Evolutionary conservation across 2,329 filamentous ascomycete species (phyloP).

Genomic region (Fusarium chlamydosporum): DNA sequence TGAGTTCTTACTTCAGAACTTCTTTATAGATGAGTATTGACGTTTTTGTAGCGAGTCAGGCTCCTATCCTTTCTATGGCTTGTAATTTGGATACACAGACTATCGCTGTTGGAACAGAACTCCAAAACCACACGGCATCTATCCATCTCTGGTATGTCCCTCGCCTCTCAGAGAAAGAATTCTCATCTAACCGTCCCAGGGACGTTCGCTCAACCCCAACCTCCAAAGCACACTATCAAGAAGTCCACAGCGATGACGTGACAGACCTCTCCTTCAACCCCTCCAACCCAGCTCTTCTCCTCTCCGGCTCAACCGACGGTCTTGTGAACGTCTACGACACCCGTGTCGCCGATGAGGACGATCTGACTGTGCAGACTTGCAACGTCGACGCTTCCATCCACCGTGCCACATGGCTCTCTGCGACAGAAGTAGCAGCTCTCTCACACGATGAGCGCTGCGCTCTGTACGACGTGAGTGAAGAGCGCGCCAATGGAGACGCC

Average conservation of each 20-base stretch:
- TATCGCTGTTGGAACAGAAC: conserved; percentile 80
- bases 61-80: conserved; percentile 75
- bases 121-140: conserved; percentile 73
- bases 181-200: conserved; percentile 56
- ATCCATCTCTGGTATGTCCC: conserved; percentile 71
- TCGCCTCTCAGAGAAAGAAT: too few species aligned
- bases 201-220: conserved; percentile 67
- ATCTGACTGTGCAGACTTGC: conserved; percentile 81
- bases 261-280: conserved; percentile 74
- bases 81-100: conserved; percentile 69
- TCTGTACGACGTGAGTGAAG: conserved; percentile 77
- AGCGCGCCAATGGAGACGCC: conserved; percentile 70
- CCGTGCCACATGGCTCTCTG: conserved; percentile 77
- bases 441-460: conserved; percentile 85
- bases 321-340: conserved; percentile 84
- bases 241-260: conserved; percentile 77
- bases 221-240: conserved; percentile 69
- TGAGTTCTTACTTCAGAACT: conserved; percentile 53
- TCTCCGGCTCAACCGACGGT: conserved; percentile 85
- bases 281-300: conserved; percentile 69
- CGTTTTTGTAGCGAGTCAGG: conserved; percentile 57
- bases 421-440: conserved; percentile 76
- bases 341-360: conserved; percentile 78
- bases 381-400: conserved; percentile 83
- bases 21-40: background rate